These are phyloP conservation scores for Debaryomycetaceae sp. DNA, from an alignment of 1,139 yeast genomes.

Conservation along the genomic window DNA sequence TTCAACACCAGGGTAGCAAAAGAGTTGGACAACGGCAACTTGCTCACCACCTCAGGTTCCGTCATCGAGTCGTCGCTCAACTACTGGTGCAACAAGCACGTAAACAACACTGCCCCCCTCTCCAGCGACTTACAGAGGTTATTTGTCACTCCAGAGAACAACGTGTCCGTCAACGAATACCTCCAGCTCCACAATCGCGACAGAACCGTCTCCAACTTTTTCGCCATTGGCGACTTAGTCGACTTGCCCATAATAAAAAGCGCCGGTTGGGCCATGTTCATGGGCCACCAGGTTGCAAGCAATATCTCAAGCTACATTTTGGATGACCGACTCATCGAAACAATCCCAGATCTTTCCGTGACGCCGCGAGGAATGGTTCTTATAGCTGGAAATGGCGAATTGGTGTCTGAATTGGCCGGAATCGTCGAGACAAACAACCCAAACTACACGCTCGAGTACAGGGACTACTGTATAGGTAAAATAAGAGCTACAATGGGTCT, in stretches of 20 bases:
- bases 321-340: conserved; percentile 30
- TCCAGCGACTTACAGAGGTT: conserved; percentile 9
- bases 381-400: conserved; percentile 40
- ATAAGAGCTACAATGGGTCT: conserved; percentile 11
- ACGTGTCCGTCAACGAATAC: conserved; percentile 33
- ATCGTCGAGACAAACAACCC: conserved; percentile 33
- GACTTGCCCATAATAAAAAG: conserved; percentile 41
- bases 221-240: conserved; percentile 41
- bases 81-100: conserved; percentile 37
- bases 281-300: conserved; percentile 42
- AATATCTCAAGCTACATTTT: conserved; percentile 28
- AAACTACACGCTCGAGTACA: conserved; percentile 25
- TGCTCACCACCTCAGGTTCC: conserved; percentile 21
- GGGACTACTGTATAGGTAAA: conserved; percentile 21
- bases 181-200: conserved; percentile 26
- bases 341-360: conserved; percentile 28
- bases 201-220: conserved; percentile 22
- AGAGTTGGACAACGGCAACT: conserved; percentile 21
- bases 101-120: conserved; percentile 26
- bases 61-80: conserved; percentile 21
- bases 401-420: conserved; percentile 37
- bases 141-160: conserved; percentile 24
- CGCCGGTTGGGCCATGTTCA: conserved; percentile 48
- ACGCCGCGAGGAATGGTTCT: conserved; percentile 45
- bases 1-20: conserved; percentile 15